These are phyloP conservation scores for Passiflora organensis DNA, from an alignment of 345 rosid species.

Conservation along the genomic window DNA sequence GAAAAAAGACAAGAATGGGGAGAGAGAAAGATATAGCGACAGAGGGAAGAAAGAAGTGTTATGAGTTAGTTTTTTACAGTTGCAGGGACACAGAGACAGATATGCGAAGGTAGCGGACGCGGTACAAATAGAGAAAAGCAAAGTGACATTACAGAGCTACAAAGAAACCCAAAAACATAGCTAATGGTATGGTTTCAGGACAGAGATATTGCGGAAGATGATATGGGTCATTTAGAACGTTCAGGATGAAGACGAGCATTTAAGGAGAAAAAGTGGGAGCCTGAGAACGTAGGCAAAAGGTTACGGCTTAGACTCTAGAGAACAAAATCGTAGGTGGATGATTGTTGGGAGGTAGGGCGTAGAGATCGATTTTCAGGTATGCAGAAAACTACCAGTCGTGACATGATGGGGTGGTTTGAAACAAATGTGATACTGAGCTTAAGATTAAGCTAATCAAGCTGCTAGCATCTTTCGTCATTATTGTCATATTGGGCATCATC, in stretches of 20 bases:
- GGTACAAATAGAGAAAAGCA: neutral
- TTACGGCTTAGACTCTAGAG: slow-evolving; percentile 2
- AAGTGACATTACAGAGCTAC: neutral
- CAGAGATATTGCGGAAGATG: neutral
- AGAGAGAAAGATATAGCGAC: slow-evolving; percentile 13
- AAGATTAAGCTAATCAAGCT: neutral
- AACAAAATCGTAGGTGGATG: neutral
- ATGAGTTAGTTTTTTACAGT: neutral
- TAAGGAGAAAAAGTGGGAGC: neutral
- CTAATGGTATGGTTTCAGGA: neutral
- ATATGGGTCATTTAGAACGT: slow-evolving; percentile 12
- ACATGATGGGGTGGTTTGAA: neutral
- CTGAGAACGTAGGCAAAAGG: neutral
- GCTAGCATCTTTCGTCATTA: no score
- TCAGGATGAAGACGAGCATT: slow-evolving; percentile 2
- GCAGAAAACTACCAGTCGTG: neutral
- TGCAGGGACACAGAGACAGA: neutral
- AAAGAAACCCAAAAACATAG: neutral
- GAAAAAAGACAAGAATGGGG: neutral
- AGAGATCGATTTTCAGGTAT: neutral
- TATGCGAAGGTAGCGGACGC: neutral
- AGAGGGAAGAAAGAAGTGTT: neutral
- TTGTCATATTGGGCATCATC: neutral
- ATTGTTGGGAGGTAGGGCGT: neutral
- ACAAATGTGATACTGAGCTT: neutral